Percentiles rank a stretch among this genome's conserved stretches.
Conservation (phyloP, 2,329 filamentous ascomycete genomes). For the Neospermospora avenae region DNA sequence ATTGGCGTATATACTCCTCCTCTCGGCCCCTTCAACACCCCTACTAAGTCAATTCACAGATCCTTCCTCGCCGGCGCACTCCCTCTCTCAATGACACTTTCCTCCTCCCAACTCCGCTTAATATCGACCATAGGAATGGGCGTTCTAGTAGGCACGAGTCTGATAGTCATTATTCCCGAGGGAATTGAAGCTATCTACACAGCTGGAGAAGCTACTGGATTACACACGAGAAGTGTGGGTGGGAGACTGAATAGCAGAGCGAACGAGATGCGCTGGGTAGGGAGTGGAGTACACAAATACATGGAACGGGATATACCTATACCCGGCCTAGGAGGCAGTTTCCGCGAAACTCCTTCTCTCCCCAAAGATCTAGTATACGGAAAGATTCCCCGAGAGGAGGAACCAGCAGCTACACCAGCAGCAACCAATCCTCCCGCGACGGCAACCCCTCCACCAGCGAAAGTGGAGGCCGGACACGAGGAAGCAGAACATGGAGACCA, state of each 20-base stretch:
- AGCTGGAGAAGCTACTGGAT: constrained; percentile 38
- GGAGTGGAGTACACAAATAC: constrained; percentile 21
- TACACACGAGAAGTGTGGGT: constrained; percentile 21
- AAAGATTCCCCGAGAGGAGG: neutral
- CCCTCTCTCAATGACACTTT: constrained; percentile 83
- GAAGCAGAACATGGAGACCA: constrained; percentile 38
- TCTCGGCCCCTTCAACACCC: neutral
- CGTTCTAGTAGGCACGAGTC: constrained; percentile 87
- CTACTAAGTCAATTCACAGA: constrained; percentile 44
- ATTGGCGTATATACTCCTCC: constrained; percentile 43
- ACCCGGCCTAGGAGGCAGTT: neutral
- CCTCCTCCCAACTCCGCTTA: constrained; percentile 79
- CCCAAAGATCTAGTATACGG: neutral
- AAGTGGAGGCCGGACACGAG: neutral
- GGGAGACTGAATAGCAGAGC: constrained; percentile 11
- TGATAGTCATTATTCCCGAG: constrained; percentile 97
- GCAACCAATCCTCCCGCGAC: constrained; percentile 2
- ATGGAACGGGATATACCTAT: constrained; percentile 8
- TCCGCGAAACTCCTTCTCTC: neutral
- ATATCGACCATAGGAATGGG: constrained; percentile 93
- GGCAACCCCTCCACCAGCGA: neutral
- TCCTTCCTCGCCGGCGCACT: constrained; percentile 92
- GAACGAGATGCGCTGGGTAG: constrained; percentile 24
- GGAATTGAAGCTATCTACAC: constrained; percentile 87
- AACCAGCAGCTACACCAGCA: neutral